Evolutionary conservation across 2,329 filamentous ascomycete species (phyloP).

Genomic region (Penicillium capsulatum): DNA sequence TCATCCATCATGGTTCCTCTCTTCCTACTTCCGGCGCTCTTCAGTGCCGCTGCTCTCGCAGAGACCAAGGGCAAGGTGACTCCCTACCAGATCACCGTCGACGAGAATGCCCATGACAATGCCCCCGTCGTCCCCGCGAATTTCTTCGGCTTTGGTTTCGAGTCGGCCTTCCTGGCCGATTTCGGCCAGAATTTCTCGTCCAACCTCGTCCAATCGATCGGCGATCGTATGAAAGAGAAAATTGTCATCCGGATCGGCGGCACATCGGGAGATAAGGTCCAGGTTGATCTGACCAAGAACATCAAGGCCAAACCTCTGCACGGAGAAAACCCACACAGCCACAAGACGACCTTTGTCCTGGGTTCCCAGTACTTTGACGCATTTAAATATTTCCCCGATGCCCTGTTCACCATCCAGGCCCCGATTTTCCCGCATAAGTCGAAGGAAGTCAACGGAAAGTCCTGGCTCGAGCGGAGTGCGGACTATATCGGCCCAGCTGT

Average conservation of each 20-base stretch:
- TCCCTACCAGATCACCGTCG: too few relatives aligned
- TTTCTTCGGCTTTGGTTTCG: constrained; percentile 11
- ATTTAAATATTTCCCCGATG: constrained; percentile 6
- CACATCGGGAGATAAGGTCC: constrained; percentile 13
- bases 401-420: constrained; percentile 13
- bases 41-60: neutral
- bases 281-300: too few relatives aligned
- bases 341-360: constrained; percentile 6
- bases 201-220: constrained; percentile 9
- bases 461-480: constrained; percentile 4
- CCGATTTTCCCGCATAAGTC: constrained; percentile 8
- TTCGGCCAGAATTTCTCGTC: constrained; percentile 8
- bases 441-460: neutral
- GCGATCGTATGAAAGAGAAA: constrained; percentile 12
- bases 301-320: too few relatives aligned
- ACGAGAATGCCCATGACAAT: too few relatives aligned
- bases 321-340: constrained; percentile 1
- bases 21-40: neutral
- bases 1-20: neutral
- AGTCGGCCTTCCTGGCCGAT: constrained; percentile 6
- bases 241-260: constrained; percentile 14
- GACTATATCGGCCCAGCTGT: constrained; percentile 5
- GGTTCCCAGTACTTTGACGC: constrained; percentile 12
- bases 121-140: constrained; percentile 1
- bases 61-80: neutral